Conservation (phyloP, 2,329 filamentous ascomycete genomes). For the Cladosporium sp. region DNA sequence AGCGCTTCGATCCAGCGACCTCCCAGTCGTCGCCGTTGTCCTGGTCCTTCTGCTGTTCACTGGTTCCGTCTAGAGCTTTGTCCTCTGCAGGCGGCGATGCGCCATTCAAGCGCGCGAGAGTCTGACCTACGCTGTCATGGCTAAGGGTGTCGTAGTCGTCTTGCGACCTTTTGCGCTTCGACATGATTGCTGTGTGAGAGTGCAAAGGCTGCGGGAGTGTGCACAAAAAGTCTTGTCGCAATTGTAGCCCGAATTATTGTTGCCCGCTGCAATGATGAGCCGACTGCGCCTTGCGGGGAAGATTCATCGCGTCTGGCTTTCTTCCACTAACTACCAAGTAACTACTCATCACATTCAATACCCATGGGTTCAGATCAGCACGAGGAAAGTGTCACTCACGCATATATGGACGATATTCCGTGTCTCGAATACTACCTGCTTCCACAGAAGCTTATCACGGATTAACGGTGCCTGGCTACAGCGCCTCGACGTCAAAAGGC, state of each 20-base stretch:
- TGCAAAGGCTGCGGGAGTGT: background rate
- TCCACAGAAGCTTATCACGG: no score
- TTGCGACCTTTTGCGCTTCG: conserved; percentile 26
- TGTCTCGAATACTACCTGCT: no score
- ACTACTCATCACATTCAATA: no score
- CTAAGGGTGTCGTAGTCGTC: conserved; percentile 23
- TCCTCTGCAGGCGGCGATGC: conserved; percentile 5
- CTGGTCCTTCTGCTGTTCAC: conserved; percentile 1
- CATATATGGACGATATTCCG: no score
- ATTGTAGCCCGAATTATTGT: background rate
- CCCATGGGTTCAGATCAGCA: no score
- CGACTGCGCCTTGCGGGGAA: no score
- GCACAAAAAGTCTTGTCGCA: background rate
- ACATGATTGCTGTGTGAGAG: conserved; percentile 15
- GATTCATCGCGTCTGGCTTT: no score
- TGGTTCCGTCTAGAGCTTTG: background rate
- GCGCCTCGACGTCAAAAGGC: no score
- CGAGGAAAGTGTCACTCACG: no score
- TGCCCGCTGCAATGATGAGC: conserved; percentile 3
- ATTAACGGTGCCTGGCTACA: no score
- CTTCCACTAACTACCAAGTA: no score
- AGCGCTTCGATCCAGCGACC: conserved; percentile 19
- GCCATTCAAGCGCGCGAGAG: conserved; percentile 22
- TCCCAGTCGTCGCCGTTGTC: conserved; percentile 24
- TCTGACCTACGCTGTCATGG: conserved; percentile 24